Conservation (phyloP, 495 filamentous ascomycete genomes). For the Chaetomidium leptoderma region DNA sequence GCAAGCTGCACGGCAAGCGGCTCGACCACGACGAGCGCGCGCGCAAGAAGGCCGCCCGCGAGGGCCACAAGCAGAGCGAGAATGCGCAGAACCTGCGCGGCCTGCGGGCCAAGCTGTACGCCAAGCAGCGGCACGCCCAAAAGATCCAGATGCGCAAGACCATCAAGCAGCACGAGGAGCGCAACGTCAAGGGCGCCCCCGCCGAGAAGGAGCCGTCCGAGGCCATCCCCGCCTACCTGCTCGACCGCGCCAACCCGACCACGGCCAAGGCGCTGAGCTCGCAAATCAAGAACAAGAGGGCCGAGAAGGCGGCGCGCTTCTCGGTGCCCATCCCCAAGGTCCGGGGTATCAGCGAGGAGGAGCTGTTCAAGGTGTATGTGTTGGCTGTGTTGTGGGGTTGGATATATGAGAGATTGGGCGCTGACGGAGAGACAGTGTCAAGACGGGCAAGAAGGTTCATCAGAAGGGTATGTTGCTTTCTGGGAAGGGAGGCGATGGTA, state of each 20-base stretch:
- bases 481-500: background rate
- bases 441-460: conserved; percentile 69
- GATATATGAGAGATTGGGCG: background rate
- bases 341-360: conserved; percentile 88
- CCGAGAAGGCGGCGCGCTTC: conserved; percentile 95
- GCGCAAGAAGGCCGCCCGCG: conserved; percentile 83
- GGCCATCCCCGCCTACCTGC: conserved; percentile 79
- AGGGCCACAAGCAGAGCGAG: conserved; percentile 76
- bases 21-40: conserved; percentile 83
- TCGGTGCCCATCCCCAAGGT: conserved; percentile 92
- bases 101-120: conserved; percentile 88
- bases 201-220: conserved; percentile 65
- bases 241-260: conserved; percentile 79
- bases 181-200: conserved; percentile 89
- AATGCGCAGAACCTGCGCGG: conserved; percentile 90
- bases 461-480: conserved; percentile 48
- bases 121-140: conserved; percentile 87
- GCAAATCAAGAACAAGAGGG: conserved; percentile 48
- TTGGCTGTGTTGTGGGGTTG: background rate
- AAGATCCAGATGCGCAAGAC: conserved; percentile 99
- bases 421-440: conserved; percentile 48
- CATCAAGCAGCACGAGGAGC: conserved; percentile 90
- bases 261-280: conserved; percentile 77
- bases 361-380: conserved; percentile 85
- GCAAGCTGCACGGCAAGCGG: conserved; percentile 53